phyloP scores from a whole-genome alignment of 139 green algal genomes.

The Chlorella sp. region DNA sequence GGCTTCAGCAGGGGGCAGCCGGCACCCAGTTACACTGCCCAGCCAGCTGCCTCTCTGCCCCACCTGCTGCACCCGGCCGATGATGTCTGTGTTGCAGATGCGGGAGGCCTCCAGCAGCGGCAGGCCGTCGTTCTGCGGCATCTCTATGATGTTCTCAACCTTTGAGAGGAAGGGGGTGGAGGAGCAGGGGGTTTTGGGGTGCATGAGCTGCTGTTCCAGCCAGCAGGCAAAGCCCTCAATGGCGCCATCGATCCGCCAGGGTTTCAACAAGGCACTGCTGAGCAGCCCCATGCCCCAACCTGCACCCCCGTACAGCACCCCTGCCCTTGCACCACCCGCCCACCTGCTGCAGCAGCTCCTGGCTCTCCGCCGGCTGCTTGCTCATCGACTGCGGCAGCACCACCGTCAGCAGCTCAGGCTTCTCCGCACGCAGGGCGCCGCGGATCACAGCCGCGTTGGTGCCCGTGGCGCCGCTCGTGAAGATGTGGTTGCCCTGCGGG shows the following conservation, averaged over 20 bases:
- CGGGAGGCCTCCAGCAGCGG: constrained; percentile 90
- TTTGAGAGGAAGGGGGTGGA: constrained; percentile 34
- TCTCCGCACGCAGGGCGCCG: constrained; percentile 93
- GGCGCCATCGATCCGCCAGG: too few relatives aligned
- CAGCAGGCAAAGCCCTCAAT: too few relatives aligned
- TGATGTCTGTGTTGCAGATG: constrained; percentile 97
- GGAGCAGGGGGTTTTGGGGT: too few relatives aligned
- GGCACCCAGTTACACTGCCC: too few relatives aligned
- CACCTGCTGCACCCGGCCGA: constrained; percentile 83
- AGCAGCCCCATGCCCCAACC: neutral
- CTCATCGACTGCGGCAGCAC: constrained; percentile 92
- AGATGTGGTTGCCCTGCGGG: constrained; percentile 95
- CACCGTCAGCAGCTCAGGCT: constrained; percentile 94
- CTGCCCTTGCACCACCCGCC: neutral
- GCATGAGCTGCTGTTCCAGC: too few relatives aligned
- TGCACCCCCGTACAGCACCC: neutral
- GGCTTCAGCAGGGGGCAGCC: too few relatives aligned
- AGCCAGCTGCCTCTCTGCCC: neutral
- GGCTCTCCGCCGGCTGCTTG: constrained; percentile 93
- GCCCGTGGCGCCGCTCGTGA: constrained; percentile 94
- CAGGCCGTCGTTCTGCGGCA: constrained; percentile 95
- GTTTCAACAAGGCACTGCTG: too few relatives aligned
- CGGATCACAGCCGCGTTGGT: constrained; percentile 99
- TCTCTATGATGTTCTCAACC: constrained; percentile 92
- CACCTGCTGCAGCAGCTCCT: constrained; percentile 90